These are phyloP conservation scores for Nakaseomyces delphensis DNA, from an alignment of 1,139 yeast species.

Conservation along the genomic window DNA sequence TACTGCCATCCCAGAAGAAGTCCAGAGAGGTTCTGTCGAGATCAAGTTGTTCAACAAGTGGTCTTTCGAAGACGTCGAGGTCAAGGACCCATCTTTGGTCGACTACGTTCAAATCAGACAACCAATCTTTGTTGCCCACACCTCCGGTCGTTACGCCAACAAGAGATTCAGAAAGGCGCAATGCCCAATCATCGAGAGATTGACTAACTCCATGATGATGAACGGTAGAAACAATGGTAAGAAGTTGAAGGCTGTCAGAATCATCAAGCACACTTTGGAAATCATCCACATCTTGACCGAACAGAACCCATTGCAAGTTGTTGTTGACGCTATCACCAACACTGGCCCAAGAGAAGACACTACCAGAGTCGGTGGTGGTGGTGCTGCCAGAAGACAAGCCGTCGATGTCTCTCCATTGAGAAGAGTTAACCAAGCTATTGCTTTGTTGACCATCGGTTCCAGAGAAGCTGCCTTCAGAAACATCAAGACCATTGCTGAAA, in stretches of 20 bases:
- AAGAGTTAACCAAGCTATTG: slow-evolving; percentile 99
- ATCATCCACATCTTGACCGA: slow-evolving; percentile 96
- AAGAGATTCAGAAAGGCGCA: slow-evolving; percentile 99
- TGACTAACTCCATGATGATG: slow-evolving; percentile 99
- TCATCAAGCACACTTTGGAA: slow-evolving; percentile 97
- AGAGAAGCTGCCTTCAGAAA: slow-evolving; percentile 99
- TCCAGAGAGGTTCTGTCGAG: slow-evolving; percentile 93
- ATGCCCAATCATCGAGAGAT: slow-evolving; percentile 98
- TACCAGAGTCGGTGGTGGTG: slow-evolving; percentile 99
- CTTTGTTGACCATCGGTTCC: slow-evolving; percentile 98
- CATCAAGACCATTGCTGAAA: slow-evolving; percentile 99
- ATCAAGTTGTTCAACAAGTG: slow-evolving; percentile 99
- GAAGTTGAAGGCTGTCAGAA: slow-evolving; percentile 99
- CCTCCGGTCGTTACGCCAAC: slow-evolving; percentile 99
- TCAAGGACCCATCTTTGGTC: slow-evolving; percentile 95
- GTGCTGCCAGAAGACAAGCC: slow-evolving; percentile 99
- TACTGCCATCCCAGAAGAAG: slow-evolving; percentile 93
- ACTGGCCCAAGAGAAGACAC: slow-evolving; percentile 99
- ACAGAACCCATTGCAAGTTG: slow-evolving; percentile 98
- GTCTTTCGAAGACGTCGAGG: slow-evolving; percentile 96
- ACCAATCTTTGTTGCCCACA: slow-evolving; percentile 97
- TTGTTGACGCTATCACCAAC: slow-evolving; percentile 99
- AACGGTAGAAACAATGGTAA: slow-evolving; percentile 99
- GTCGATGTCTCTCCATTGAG: slow-evolving; percentile 99
- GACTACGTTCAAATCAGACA: slow-evolving; percentile 97